A percentile compares a stretch with the other conserved stretches of the same genome.
These are phyloP conservation scores for Tuber umbilicatum DNA, from an alignment of 495 filamentous ascomycete genomes.

Conservation along the genomic window DNA sequence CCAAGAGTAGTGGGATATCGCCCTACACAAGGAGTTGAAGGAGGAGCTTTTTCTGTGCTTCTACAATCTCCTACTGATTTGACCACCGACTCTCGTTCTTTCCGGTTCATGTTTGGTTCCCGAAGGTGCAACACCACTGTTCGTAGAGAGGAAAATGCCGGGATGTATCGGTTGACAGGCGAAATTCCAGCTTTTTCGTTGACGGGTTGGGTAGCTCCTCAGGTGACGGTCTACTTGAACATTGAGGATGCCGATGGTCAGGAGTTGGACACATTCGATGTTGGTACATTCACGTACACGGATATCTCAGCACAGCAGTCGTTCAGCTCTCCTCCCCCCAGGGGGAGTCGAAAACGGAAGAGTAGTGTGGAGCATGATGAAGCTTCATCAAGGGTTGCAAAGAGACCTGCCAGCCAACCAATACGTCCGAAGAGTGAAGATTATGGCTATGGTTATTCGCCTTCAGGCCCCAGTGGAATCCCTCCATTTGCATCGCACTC, in stretches of 20 bases:
- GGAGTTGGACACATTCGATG: slow-evolving; percentile 56
- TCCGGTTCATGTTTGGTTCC: slow-evolving; percentile 69
- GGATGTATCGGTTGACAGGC: slow-evolving; percentile 64
- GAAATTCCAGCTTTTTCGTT: slow-evolving; percentile 63
- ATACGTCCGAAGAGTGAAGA: slow-evolving; percentile 45
- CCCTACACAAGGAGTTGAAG: slow-evolving; percentile 60
- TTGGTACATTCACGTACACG: slow-evolving; percentile 72
- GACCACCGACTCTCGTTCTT: slow-evolving; percentile 51
- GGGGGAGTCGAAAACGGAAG: slow-evolving; percentile 32
- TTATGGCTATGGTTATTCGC: slow-evolving; percentile 42
- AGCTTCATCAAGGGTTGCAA: slow-evolving; percentile 41
- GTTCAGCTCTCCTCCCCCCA: slow-evolving; percentile 26
- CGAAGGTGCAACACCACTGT: slow-evolving; percentile 59
- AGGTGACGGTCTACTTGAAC: slow-evolving; percentile 65
- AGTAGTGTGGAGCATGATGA: slow-evolving; percentile 34
- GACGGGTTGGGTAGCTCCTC: slow-evolving; percentile 60
- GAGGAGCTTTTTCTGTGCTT: slow-evolving; percentile 64
- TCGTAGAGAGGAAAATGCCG: slow-evolving; percentile 53
- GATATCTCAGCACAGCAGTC: slow-evolving; percentile 41
- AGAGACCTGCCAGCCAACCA: slow-evolving; percentile 40
- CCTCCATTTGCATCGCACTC: slow-evolving; percentile 43
- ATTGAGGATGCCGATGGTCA: slow-evolving; percentile 63
- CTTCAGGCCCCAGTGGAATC: slow-evolving; percentile 32
- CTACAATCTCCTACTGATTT: slow-evolving; percentile 68
- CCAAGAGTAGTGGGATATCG: slow-evolving; percentile 61